Conservation (phyloP, 164 flowering plant genomes). For the Buxus sempervirens region DNA sequence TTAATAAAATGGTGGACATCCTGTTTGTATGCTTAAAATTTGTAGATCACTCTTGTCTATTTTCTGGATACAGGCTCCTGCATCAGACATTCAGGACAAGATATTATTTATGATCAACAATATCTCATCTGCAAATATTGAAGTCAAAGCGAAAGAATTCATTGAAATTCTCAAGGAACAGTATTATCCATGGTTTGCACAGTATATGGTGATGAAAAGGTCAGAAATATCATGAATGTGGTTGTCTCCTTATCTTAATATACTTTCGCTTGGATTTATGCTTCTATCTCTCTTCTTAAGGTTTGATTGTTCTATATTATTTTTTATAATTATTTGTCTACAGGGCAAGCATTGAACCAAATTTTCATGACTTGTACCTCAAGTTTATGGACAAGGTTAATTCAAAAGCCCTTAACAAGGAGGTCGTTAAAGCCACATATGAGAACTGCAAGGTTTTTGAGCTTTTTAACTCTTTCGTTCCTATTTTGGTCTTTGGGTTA, state of each 20-base stretch:
- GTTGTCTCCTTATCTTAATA: background rate
- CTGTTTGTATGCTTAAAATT: background rate
- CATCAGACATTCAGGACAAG: slow-evolving; percentile 86
- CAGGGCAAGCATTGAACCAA: slow-evolving; percentile 98
- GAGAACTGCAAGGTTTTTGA: slow-evolving; percentile 92
- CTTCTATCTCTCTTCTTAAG: background rate
- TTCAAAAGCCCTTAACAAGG: slow-evolving; percentile 65
- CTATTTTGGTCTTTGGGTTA: background rate
- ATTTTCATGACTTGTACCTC: slow-evolving; percentile 95
- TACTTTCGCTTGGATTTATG: background rate
- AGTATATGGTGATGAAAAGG: slow-evolving; percentile 99
- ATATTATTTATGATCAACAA: slow-evolving; percentile 86
- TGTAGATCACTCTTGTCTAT: background rate
- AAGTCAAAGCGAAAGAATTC: slow-evolving; percentile 84
- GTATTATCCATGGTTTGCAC: slow-evolving; percentile 92
- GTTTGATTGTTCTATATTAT: background rate
- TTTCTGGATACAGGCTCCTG: slow-evolving; percentile 62
- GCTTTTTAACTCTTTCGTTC: background rate
- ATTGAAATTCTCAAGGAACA: slow-evolving; percentile 72
- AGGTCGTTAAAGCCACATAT: slow-evolving; percentile 79
- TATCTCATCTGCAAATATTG: slow-evolving; percentile 67
- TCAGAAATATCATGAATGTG: slow-evolving; percentile 15
- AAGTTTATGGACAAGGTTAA: slow-evolving; percentile 87
- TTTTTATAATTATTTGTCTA: slow-evolving; percentile 4
- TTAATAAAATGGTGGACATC: background rate